phyloP scores from a whole-genome alignment of 306 rosid species.

The Casuarina cunninghamiana region DNA sequence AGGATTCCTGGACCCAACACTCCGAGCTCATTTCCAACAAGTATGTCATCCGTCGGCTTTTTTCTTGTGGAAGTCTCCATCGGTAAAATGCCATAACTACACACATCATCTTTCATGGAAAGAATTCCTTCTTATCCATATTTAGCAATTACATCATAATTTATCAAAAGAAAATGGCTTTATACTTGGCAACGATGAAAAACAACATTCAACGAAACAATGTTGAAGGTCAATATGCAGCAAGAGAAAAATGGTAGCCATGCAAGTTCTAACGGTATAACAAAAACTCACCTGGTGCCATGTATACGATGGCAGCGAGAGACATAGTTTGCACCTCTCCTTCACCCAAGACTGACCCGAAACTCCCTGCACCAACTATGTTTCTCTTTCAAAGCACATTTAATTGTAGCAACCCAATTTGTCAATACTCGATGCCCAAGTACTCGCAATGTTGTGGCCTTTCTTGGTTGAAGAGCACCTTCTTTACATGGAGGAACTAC shows the following conservation, averaged over 20 bases:
- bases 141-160: constrained; percentile 17
- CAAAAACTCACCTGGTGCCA: constrained; percentile 39
- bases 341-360: constrained; percentile 32
- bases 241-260: too few species aligned
- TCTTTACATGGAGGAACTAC: constrained; percentile 28
- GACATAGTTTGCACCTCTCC: constrained; percentile 30
- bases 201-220: not conserved
- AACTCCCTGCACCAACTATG: constrained; percentile 18
- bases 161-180: not conserved
- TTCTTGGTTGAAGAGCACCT: not conserved
- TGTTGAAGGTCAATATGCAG: not conserved
- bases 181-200: too few species aligned
- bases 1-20: constrained; percentile 23
- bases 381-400: not conserved
- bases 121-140: constrained; percentile 39
- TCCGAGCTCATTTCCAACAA: constrained; percentile 18
- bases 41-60: constrained; percentile 41
- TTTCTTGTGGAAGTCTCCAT: constrained; percentile 48
- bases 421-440: not conserved
- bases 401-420: not conserved
- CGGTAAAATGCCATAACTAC: constrained; percentile 42
- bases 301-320: constrained; percentile 48
- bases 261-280: too few species aligned
- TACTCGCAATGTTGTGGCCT: not conserved
- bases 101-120: constrained; percentile 40